These are phyloP conservation scores for Orbilia brochopaga DNA, from an alignment of 2,329 filamentous ascomycete genomes.

Conservation along the genomic window DNA sequence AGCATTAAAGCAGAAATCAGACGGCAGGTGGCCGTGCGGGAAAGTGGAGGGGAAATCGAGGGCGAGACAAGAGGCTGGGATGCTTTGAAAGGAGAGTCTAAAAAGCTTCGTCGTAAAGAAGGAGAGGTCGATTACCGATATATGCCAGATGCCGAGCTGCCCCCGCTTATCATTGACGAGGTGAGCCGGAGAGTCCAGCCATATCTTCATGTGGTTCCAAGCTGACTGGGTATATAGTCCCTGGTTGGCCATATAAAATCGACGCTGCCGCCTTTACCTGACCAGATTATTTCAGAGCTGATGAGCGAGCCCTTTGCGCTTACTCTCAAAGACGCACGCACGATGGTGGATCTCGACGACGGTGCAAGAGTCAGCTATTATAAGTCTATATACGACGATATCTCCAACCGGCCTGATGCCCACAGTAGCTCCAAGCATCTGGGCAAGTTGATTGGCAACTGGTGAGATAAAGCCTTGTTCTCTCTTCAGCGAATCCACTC, in stretches of 20 bases:
- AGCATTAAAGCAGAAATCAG: constrained; percentile 90
- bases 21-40: constrained; percentile 80
- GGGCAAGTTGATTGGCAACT: constrained; percentile 66
- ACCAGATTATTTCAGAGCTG: constrained; percentile 70
- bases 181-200: constrained; percentile 55
- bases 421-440: constrained; percentile 55
- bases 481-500: constrained; percentile 8
- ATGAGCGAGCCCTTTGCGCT: constrained; percentile 69
- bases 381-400: constrained; percentile 19
- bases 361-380: constrained; percentile 81
- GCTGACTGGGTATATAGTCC: constrained; percentile 58
- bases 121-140: constrained; percentile 97
- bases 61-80: constrained; percentile 95
- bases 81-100: constrained; percentile 80
- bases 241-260: constrained; percentile 69
- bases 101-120: constrained; percentile 84
- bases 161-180: constrained; percentile 74
- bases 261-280: constrained; percentile 74
- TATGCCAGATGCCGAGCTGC: constrained; percentile 94
- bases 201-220: constrained; percentile 43
- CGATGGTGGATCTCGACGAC: constrained; percentile 76
- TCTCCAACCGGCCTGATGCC: constrained; percentile 51
- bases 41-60: constrained; percentile 73
- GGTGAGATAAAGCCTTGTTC: constrained; percentile 56
- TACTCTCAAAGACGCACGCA: constrained; percentile 80